Percentiles rank a stretch among this genome's conserved stretches.
phyloP scores from a whole-genome alignment of 805 yeast genomes.

The Kluyveromyces wickerhamii region DNA sequence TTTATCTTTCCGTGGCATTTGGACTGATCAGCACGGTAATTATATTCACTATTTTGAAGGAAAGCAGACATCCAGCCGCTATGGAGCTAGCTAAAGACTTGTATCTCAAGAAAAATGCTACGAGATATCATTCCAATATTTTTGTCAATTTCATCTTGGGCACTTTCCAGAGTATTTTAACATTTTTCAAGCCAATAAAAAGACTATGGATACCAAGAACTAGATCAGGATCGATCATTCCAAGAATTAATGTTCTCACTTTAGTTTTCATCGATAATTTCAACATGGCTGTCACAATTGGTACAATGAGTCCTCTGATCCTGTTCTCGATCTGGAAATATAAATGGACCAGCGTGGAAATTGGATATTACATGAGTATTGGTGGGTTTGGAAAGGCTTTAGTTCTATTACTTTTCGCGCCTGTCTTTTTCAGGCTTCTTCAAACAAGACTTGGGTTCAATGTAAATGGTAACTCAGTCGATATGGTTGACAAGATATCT shows the following conservation, averaged over 20 bases:
- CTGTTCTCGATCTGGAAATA: slow-evolving; percentile 50
- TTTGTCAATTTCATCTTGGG: slow-evolving; percentile 1
- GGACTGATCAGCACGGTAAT: slow-evolving; percentile 31
- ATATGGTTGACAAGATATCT: slow-evolving; percentile 40
- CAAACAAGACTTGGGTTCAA: not conserved
- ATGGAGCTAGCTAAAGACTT: slow-evolving; percentile 42
- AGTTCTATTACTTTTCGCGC: slow-evolving; percentile 44
- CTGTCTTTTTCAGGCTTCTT: slow-evolving; percentile 31
- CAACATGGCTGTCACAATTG: slow-evolving; percentile 33
- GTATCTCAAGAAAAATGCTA: slow-evolving; percentile 15
- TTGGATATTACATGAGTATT: slow-evolving; percentile 50
- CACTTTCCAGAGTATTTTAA: slow-evolving; percentile 8
- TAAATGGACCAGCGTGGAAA: slow-evolving; percentile 44
- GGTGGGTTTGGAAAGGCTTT: slow-evolving; percentile 43
- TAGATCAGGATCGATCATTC: slow-evolving; percentile 23
- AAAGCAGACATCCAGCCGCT: slow-evolving; percentile 53
- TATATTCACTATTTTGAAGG: slow-evolving; percentile 41
- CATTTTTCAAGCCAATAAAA: slow-evolving; percentile 41
- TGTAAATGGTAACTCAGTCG: slow-evolving; percentile 36
- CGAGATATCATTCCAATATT: slow-evolving; percentile 10
- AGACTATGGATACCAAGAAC: slow-evolving; percentile 42
- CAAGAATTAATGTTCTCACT: slow-evolving; percentile 41
- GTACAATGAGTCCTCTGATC: slow-evolving; percentile 36
- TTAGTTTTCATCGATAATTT: slow-evolving; percentile 43
- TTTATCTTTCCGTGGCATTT: slow-evolving; percentile 24